These are phyloP conservation scores for Yarrowia sp. DNA, from an alignment of 805 yeast species.

Conservation along the genomic window DNA sequence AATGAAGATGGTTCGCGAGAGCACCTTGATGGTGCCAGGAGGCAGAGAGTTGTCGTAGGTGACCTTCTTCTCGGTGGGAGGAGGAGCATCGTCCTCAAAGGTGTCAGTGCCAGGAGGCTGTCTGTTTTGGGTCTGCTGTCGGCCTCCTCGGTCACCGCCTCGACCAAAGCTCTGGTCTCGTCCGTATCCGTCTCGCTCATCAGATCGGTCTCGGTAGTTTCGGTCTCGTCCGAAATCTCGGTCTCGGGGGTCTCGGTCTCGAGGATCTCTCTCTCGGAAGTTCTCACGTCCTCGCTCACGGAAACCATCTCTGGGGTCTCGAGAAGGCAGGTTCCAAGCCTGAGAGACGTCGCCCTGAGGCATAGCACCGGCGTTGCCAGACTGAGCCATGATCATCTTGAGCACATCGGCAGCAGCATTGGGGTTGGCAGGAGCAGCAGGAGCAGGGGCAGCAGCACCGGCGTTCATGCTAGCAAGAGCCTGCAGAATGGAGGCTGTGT, in stretches of 20 bases:
- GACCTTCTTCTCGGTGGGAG: slow-evolving; percentile 44
- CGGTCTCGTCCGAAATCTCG: slow-evolving; percentile 28
- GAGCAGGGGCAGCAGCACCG: slow-evolving; percentile 41
- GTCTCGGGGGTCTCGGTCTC: slow-evolving; percentile 27
- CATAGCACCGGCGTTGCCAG: not conserved
- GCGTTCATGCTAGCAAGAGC: slow-evolving; percentile 64
- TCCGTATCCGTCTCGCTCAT: not conserved
- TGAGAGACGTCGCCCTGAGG: slow-evolving; percentile 10
- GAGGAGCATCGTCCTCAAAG: slow-evolving; percentile 19
- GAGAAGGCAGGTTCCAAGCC: slow-evolving; percentile 29
- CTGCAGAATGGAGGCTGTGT: slow-evolving; percentile 64
- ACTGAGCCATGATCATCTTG: slow-evolving; percentile 20
- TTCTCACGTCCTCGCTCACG: slow-evolving; percentile 16
- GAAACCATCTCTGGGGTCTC: slow-evolving; percentile 19
- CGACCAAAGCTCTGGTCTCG: not conserved
- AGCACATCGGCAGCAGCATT: slow-evolving; percentile 18
- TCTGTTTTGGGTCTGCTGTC: not conserved
- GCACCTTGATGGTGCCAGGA: slow-evolving; percentile 74
- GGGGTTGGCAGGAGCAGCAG: slow-evolving; percentile 30
- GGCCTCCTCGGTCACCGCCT: not conserved
- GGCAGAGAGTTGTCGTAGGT: slow-evolving; percentile 70
- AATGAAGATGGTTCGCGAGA: slow-evolving; percentile 85
- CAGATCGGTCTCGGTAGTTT: slow-evolving; percentile 11
- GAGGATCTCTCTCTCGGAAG: slow-evolving; percentile 22
- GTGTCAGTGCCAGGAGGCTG: slow-evolving; percentile 24